Conservation (phyloP, 2,329 filamentous ascomycete genomes). For the Ophiostoma pallidulum region DNA sequence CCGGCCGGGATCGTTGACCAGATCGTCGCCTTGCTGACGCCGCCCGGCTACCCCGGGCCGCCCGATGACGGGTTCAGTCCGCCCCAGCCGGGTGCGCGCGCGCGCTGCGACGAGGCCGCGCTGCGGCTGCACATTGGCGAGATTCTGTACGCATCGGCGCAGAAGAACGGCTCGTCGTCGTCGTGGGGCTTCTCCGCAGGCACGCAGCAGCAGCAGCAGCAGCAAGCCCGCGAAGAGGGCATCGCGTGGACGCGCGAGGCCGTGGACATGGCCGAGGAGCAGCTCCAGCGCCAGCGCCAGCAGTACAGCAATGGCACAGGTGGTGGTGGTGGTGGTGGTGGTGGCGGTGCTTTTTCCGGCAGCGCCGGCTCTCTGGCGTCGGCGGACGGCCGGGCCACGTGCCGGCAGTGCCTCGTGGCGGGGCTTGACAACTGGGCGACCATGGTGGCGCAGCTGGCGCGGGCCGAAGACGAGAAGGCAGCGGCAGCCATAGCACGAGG, state of each 20-base stretch:
- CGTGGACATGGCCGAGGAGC: slow-evolving; percentile 68
- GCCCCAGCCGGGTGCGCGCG: slow-evolving; percentile 52
- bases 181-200: slow-evolving; percentile 56
- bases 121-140: slow-evolving; percentile 88
- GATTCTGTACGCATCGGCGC: slow-evolving; percentile 61
- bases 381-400: slow-evolving; percentile 45
- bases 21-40: slow-evolving; percentile 3
- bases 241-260: slow-evolving; percentile 85
- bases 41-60: slow-evolving; percentile 52
- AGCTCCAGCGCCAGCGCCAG: slow-evolving; percentile 33
- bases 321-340: neutral
- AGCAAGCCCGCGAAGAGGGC: slow-evolving; percentile 50
- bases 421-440: slow-evolving; percentile 73
- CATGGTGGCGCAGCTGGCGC: slow-evolving; percentile 63
- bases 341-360: neutral
- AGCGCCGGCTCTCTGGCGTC: neutral
- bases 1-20: neutral
- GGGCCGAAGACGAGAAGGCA: slow-evolving; percentile 29
- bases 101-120: slow-evolving; percentile 75
- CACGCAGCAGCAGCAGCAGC: slow-evolving; percentile 29
- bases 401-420: slow-evolving; percentile 65
- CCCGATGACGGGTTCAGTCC: slow-evolving; percentile 60
- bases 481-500: neutral
- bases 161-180: slow-evolving; percentile 46
- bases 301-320: neutral